These are phyloP conservation scores for Spirogloea muscicola DNA, from an alignment of 139 green algal species.

Conservation along the genomic window DNA sequence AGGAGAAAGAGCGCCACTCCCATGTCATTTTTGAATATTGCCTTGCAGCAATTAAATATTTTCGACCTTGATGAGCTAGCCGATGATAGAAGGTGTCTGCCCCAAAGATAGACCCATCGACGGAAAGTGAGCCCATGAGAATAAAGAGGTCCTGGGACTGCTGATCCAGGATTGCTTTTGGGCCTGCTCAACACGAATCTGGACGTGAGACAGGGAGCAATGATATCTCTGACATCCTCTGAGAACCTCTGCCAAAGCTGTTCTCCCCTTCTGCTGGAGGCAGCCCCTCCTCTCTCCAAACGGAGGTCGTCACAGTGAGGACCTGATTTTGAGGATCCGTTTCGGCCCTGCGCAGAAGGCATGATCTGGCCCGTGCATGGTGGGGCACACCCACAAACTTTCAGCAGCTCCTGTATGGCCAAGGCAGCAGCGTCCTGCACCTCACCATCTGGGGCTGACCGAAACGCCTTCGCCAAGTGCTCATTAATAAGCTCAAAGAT, in stretches of 20 bases:
- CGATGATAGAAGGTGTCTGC: conserved; percentile 39
- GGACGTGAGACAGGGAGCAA: conserved; percentile 60
- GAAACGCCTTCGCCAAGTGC: conserved; percentile 78
- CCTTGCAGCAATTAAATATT: conserved; percentile 54
- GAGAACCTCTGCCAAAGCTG: conserved; percentile 63
- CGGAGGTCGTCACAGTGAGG: too few species aligned
- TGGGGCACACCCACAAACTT: conserved; percentile 28
- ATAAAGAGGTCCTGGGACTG: too few species aligned
- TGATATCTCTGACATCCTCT: conserved; percentile 56
- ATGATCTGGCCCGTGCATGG: too few species aligned
- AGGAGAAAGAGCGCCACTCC: conserved; percentile 77
- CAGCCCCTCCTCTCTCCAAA: neutral
- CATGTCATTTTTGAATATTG: conserved; percentile 68
- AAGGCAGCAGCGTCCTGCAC: conserved; percentile 70
- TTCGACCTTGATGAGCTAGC: neutral
- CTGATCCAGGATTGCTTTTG: too few species aligned
- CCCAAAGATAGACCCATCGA: conserved; percentile 53
- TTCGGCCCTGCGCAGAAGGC: neutral
- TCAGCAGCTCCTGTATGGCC: conserved; percentile 68
- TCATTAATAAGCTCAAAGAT: conserved; percentile 34
- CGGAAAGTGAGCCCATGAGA: conserved; percentile 30
- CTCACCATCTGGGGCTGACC: conserved; percentile 64
- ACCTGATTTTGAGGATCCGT: neutral
- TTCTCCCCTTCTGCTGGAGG: neutral
- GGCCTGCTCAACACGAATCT: conserved; percentile 46